These are phyloP conservation scores for Rosa chinensis DNA, from an alignment of 306 rosid species.

Conservation along the genomic window DNA sequence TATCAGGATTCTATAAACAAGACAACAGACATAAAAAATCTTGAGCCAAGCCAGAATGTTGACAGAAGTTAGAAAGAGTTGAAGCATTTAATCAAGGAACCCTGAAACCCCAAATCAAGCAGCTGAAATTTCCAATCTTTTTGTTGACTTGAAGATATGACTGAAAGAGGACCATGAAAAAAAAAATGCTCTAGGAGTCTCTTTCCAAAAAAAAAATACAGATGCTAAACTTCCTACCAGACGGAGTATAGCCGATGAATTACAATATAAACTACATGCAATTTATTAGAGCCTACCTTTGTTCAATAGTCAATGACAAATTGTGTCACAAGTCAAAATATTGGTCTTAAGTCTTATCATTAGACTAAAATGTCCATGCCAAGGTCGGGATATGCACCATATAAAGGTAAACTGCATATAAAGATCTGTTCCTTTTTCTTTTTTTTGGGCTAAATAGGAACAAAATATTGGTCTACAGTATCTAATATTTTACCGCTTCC, in stretches of 20 bases:
- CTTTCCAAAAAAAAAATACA: background rate
- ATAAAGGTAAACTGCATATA: background rate
- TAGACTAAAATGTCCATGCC: background rate
- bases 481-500: background rate
- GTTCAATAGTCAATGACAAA: background rate
- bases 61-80: background rate
- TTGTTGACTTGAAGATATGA: background rate
- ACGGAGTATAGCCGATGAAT: background rate
- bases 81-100: background rate
- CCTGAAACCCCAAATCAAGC: background rate
- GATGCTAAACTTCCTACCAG: background rate
- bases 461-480: background rate
- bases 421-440: no score
- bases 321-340: background rate
- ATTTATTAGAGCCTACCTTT: background rate
- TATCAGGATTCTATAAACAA: constrained; percentile 1
- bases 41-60: background rate
- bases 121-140: background rate
- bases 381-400: background rate
- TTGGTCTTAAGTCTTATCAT: background rate
- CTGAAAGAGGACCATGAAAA: background rate
- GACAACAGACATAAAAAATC: background rate
- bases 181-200: background rate
- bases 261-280: background rate
- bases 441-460: no score